Evolutionary conservation across 345 rosid genomes (phyloP).

Genomic region (Acer saccharum): DNA sequence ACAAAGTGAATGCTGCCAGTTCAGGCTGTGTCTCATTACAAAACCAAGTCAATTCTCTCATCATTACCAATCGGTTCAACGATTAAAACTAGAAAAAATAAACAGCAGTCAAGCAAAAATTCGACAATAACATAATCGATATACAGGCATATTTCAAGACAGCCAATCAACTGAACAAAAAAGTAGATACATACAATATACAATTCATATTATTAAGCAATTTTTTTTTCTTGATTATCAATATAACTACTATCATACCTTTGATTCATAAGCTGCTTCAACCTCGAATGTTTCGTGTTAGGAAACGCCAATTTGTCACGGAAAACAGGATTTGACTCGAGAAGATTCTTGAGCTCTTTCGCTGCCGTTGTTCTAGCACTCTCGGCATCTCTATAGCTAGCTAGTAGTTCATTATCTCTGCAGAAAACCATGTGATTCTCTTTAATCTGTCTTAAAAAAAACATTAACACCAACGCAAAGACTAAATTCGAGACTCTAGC

Average conservation of each 20-base stretch:
- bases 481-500: background rate
- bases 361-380: constrained; percentile 36
- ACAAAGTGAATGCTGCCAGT: constrained; percentile 52
- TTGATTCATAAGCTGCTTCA: constrained; percentile 40
- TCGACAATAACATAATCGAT: background rate
- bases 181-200: background rate
- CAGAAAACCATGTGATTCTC: constrained; percentile 11
- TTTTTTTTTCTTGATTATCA: background rate
- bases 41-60: constrained; percentile 5
- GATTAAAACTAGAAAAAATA: background rate
- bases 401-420: constrained; percentile 50
- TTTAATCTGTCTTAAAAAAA: constrained; percentile 1
- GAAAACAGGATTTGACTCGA: constrained; percentile 49
- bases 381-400: constrained; percentile 37
- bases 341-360: constrained; percentile 39
- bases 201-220: background rate
- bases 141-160: background rate
- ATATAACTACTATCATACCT: constrained; percentile 26
- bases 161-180: background rate
- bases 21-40: constrained; percentile 42
- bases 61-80: background rate
- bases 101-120: background rate
- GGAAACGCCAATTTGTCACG: constrained; percentile 45
- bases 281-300: constrained; percentile 29
- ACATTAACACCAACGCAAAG: background rate